Conservation (phyloP, 371 early-diverging fungal genomes). For the Mucor racemosus region DNA sequence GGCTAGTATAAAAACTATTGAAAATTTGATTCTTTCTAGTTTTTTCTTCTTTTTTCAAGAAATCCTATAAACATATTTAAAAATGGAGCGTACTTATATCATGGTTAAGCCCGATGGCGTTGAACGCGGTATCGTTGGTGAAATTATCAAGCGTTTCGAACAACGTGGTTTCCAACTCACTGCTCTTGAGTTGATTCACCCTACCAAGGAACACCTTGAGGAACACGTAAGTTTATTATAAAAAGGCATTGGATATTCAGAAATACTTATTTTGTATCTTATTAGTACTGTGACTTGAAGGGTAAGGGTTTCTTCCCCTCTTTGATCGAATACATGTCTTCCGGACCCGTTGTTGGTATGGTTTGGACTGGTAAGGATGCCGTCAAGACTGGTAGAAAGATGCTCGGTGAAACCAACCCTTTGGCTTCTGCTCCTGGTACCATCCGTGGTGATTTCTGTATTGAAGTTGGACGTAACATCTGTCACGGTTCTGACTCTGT, state of each 20-base stretch:
- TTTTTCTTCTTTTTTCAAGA: background rate
- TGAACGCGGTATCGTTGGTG: conserved; percentile 95
- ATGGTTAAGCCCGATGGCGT: conserved; percentile 77
- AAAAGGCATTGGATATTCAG: background rate
- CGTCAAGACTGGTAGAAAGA: conserved; percentile 94
- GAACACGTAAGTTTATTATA: conserved; percentile 73
- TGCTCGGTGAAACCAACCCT: conserved; percentile 96
- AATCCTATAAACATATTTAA: conserved; percentile 15
- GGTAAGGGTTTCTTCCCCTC: conserved; percentile 96
- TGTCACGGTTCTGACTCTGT: conserved; percentile 99
- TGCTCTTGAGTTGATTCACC: conserved; percentile 84
- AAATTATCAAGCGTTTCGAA: conserved; percentile 97
- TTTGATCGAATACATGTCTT: conserved; percentile 86
- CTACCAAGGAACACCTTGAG: conserved; percentile 80
- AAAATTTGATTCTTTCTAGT: background rate
- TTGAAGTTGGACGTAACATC: conserved; percentile 95
- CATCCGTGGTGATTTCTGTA: conserved; percentile 99
- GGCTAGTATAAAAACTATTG: background rate
- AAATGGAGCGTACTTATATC: conserved; percentile 36
- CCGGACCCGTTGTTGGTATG: conserved; percentile 93
- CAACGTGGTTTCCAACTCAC: conserved; percentile 82
- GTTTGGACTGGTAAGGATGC: conserved; percentile 97
- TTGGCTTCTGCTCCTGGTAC: conserved; percentile 95
- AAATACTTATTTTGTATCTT: background rate
- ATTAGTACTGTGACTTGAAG: conserved; percentile 87